Conservation (phyloP, 2,329 filamentous ascomycete species). For the Cadophora sp. region DNA sequence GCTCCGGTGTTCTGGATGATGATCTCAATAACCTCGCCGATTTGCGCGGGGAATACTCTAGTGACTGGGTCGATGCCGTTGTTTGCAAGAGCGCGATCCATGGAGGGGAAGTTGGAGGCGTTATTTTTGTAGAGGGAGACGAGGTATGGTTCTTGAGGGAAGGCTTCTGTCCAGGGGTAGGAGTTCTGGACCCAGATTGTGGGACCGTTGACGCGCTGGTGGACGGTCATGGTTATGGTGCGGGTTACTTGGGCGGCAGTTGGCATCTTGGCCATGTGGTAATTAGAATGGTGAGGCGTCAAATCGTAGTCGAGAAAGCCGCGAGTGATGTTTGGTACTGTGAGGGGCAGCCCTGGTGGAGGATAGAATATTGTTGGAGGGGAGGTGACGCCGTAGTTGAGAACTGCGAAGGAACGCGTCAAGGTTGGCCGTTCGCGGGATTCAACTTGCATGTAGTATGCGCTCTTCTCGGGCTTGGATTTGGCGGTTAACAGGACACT, state of each 20-base stretch:
- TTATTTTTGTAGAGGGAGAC: conserved; percentile 52
- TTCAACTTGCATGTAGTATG: conserved; percentile 52
- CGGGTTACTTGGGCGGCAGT: conserved; percentile 46
- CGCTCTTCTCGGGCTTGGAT: conserved; percentile 40
- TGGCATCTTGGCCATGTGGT: conserved; percentile 36
- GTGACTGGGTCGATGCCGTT: conserved; percentile 51
- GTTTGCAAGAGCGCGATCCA: conserved; percentile 49
- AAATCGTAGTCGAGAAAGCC: conserved; percentile 47
- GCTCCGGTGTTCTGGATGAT: conserved; percentile 49
- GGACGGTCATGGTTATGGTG: conserved; percentile 46
- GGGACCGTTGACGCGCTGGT: conserved; percentile 32
- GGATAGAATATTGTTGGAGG: conserved; percentile 29
- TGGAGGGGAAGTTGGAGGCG: conserved; percentile 47
- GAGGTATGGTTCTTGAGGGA: conserved; percentile 50
- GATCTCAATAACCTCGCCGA: conserved; percentile 56
- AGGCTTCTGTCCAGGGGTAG: conserved; percentile 45
- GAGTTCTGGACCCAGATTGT: conserved; percentile 43
- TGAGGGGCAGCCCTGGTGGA: conserved; percentile 34
- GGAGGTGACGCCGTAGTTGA: conserved; percentile 45
- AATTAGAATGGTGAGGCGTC: conserved; percentile 30
- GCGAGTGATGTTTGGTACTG: conserved; percentile 36
- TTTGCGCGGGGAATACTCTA: conserved; percentile 49
- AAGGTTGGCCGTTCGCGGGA: conserved; percentile 50
- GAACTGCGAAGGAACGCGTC: conserved; percentile 50
- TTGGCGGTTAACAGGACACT: conserved; percentile 55